phyloP scores from a whole-genome alignment of 1,139 yeast species.

The Magnusiomyces paraingens region DNA sequence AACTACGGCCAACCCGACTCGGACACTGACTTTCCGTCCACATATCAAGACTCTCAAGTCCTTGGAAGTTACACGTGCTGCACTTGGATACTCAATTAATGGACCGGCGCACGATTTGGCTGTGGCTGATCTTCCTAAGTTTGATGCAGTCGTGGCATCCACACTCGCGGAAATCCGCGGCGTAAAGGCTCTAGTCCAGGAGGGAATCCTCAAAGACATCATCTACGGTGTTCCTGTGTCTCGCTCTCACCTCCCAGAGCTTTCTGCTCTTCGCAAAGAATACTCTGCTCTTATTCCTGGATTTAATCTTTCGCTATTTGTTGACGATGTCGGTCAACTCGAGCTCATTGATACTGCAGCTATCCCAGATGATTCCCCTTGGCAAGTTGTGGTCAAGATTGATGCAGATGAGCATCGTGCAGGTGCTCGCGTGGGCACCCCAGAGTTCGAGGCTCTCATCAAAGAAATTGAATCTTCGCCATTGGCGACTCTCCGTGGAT shows the following conservation, averaged over 20 bases:
- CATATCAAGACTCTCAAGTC: constrained; percentile 75
- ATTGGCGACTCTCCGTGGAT: constrained; percentile 43
- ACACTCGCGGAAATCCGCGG: constrained; percentile 64
- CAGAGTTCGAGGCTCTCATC: constrained; percentile 33
- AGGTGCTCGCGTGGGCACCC: constrained; percentile 42
- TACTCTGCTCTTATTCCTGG: constrained; percentile 19
- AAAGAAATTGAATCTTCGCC: constrained; percentile 21
- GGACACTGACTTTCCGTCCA: constrained; percentile 44
- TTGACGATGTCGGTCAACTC: constrained; percentile 56
- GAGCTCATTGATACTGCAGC: constrained; percentile 33
- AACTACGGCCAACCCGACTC: not conserved
- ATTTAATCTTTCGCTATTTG: constrained; percentile 47
- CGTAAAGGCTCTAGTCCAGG: constrained; percentile 39
- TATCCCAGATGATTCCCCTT: constrained; percentile 38
- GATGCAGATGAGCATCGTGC: constrained; percentile 44
- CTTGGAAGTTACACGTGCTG: constrained; percentile 41
- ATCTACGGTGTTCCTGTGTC: constrained; percentile 63
- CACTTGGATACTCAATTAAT: constrained; percentile 36
- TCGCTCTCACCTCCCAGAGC: constrained; percentile 44
- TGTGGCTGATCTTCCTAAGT: constrained; percentile 31
- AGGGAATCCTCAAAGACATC: constrained; percentile 50
- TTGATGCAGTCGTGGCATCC: constrained; percentile 52
- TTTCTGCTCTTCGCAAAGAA: constrained; percentile 36
- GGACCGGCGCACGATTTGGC: constrained; percentile 26
- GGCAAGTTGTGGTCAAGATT: constrained; percentile 41